phyloP scores from a whole-genome alignment of 345 rosid genomes.

The Aquilaria sinensis region DNA sequence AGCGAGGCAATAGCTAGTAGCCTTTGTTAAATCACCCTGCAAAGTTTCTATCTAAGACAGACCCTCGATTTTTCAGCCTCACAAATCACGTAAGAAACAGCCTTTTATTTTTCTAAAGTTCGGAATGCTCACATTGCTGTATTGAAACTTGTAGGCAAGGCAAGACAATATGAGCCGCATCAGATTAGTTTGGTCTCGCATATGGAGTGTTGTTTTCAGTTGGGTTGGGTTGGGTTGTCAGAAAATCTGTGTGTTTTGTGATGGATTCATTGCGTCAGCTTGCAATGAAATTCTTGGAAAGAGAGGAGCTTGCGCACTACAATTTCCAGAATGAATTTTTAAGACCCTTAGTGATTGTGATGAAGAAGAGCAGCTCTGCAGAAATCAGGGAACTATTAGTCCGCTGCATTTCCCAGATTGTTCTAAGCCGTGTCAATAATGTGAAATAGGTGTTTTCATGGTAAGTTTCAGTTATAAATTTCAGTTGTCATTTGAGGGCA shows the following conservation, averaged over 20 bases:
- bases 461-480: slow-evolving; percentile 28
- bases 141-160: slow-evolving; percentile 53
- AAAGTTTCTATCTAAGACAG: slow-evolving; percentile 88
- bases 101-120: background rate
- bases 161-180: slow-evolving; percentile 93
- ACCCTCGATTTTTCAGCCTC: slow-evolving; percentile 92
- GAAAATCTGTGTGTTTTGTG: slow-evolving; percentile 89
- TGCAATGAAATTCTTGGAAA: slow-evolving; percentile 87
- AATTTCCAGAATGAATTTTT: slow-evolving; percentile 92
- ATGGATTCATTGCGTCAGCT: slow-evolving; percentile 92
- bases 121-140: background rate
- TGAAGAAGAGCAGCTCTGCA: slow-evolving; percentile 74
- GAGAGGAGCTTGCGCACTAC: slow-evolving; percentile 89
- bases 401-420: slow-evolving; percentile 93
- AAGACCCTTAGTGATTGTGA: slow-evolving; percentile 79
- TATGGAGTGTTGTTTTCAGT: slow-evolving; percentile 93
- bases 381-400: slow-evolving; percentile 82
- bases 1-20: slow-evolving; percentile 73
- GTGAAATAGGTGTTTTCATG: slow-evolving; percentile 88
- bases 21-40: slow-evolving; percentile 83
- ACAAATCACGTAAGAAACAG: slow-evolving; percentile 75
- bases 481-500: too few relatives aligned
- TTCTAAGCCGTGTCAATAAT: slow-evolving; percentile 76
- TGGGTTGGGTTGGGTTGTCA: slow-evolving; percentile 77
- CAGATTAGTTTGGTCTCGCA: slow-evolving; percentile 90